Percentiles rank a stretch among this genome's conserved stretches.
phyloP scores from a whole-genome alignment of 371 early-diverging fungal species.

The Vairimorpha apis region DNA sequence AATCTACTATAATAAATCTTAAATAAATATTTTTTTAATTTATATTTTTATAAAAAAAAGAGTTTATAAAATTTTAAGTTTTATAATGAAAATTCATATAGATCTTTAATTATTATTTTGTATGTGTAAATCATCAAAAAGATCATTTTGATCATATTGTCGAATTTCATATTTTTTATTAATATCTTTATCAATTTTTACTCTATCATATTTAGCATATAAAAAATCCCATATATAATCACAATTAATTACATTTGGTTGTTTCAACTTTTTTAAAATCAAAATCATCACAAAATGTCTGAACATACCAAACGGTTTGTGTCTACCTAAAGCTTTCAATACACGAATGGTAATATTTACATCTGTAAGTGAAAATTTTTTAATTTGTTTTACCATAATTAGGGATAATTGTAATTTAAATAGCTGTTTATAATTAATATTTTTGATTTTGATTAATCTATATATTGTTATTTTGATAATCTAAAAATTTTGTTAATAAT shows the following conservation, averaged over 20 bases:
- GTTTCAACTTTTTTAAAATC: slow-evolving; percentile 59
- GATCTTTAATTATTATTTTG: too few relatives aligned
- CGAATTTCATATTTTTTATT: not conserved
- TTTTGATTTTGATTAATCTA: too few relatives aligned
- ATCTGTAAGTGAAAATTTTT: slow-evolving; percentile 55
- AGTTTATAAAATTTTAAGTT: too few relatives aligned
- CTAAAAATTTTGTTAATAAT: too few relatives aligned
- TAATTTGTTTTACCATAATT: not conserved
- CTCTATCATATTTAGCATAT: slow-evolving; percentile 25
- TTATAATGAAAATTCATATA: too few relatives aligned
- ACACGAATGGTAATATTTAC: slow-evolving; percentile 60
- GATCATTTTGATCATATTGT: not conserved
- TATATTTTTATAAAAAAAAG: too few relatives aligned
- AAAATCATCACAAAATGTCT: slow-evolving; percentile 57
- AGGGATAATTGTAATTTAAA: not conserved
- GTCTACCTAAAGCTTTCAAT: slow-evolving; percentile 57
- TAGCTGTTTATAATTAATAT: too few relatives aligned
- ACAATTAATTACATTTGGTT: slow-evolving; percentile 59
- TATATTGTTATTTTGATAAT: too few relatives aligned
- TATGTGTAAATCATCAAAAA: too few relatives aligned
- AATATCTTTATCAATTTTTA: slow-evolving; percentile 16
- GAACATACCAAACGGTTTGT: slow-evolving; percentile 49
- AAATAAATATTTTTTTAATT: too few relatives aligned
- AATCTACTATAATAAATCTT: too few relatives aligned
- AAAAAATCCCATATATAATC: slow-evolving; percentile 61